Evolutionary conservation across 73 alveolate species (phyloP).

Genomic region (Loxodes magnus): DNA sequence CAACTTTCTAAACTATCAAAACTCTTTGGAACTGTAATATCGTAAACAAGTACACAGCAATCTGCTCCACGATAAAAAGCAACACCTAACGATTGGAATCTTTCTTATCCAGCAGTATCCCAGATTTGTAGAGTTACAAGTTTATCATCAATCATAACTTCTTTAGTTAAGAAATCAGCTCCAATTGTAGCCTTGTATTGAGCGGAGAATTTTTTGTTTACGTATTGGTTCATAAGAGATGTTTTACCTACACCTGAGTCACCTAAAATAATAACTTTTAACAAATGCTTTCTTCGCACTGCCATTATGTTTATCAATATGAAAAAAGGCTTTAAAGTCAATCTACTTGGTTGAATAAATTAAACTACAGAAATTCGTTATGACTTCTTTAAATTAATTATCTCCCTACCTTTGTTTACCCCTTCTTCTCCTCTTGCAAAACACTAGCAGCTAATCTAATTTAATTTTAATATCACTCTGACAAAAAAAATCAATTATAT

Average conservation of each 20-base stretch:
- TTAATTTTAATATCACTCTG: too few relatives aligned
- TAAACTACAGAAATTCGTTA: too few relatives aligned
- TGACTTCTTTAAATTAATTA: too few relatives aligned
- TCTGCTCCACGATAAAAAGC: conserved; percentile 98
- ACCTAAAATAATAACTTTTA: too few relatives aligned
- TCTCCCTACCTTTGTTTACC: too few relatives aligned
- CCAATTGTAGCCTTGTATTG: conserved; percentile 93
- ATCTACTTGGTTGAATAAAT: too few relatives aligned
- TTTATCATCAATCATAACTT: conserved; percentile 71
- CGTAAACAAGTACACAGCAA: conserved; percentile 90
- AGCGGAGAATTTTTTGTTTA: conserved; percentile 61
- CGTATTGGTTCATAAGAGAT: conserved; percentile 78
- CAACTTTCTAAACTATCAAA: conserved; percentile 86
- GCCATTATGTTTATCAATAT: too few relatives aligned
- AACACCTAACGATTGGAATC: conserved; percentile 84
- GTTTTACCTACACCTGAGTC: conserved; percentile 97
- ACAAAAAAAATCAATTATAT: too few relatives aligned
- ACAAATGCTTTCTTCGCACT: too few relatives aligned
- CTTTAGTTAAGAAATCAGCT: conserved; percentile 95
- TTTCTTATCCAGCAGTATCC: conserved; percentile 56
- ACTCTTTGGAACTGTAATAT: conserved; percentile 64
- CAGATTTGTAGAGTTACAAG: conserved; percentile 67
- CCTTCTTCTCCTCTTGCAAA: too few relatives aligned
- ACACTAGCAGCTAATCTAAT: too few relatives aligned
- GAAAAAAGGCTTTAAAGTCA: too few relatives aligned